A percentile compares a stretch with the other conserved stretches of the same genome.
Conservation (phyloP, 2,329 filamentous ascomycete species). For the Alternaria infectoria region DNA sequence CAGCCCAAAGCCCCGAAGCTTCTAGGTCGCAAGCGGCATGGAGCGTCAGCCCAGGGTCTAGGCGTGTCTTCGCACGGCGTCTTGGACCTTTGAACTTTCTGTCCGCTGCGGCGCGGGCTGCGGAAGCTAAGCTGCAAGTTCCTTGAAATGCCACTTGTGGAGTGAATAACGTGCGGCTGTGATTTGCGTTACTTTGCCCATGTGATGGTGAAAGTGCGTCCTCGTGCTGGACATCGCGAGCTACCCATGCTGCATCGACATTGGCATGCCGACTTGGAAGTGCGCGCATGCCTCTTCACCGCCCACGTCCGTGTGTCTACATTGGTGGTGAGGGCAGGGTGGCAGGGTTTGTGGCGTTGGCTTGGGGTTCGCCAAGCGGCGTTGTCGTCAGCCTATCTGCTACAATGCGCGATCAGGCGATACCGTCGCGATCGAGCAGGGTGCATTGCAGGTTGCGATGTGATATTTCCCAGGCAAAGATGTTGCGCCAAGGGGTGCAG, state of each 20-base stretch:
- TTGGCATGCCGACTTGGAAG: neutral
- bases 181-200: neutral
- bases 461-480: neutral
- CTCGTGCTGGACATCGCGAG: neutral
- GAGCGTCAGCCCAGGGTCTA: slow-evolving; percentile 1
- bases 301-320: neutral
- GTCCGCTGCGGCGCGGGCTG: neutral
- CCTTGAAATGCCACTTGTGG: neutral
- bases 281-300: neutral
- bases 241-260: neutral
- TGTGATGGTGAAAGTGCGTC: neutral
- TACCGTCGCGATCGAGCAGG: neutral
- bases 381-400: neutral
- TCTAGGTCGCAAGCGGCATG: neutral
- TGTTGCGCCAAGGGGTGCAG: neutral
- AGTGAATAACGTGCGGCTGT: neutral
- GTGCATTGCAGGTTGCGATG: neutral
- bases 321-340: neutral
- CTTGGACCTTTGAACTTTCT: neutral
- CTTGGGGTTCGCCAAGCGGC: neutral
- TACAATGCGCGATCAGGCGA: neutral
- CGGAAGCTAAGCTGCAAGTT: neutral
- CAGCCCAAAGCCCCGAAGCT: neutral
- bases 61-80: neutral
- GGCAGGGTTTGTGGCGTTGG: neutral